These are phyloP conservation scores for Barnettozyma vustinii DNA, from an alignment of 805 yeast species.

Conservation along the genomic window DNA sequence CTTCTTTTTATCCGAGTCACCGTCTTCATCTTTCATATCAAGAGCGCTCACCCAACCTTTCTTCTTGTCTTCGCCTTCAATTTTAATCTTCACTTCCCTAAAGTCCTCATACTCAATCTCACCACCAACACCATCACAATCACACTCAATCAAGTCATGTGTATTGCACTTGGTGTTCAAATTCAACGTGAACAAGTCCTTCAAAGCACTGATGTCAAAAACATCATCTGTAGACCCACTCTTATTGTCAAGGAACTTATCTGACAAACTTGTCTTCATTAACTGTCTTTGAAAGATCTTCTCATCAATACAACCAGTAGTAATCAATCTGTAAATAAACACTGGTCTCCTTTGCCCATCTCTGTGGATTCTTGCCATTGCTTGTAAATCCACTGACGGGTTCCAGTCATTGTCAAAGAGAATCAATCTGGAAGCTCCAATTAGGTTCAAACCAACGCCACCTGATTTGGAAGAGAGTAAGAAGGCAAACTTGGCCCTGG, in stretches of 20 bases:
- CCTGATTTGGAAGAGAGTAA: constrained; percentile 87
- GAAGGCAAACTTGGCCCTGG: constrained; percentile 46
- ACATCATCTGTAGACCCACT: constrained; percentile 49
- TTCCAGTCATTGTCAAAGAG: constrained; percentile 96
- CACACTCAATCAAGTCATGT: constrained; percentile 68
- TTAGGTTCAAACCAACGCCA: constrained; percentile 84
- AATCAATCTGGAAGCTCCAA: constrained; percentile 84
- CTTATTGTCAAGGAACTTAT: constrained; percentile 52
- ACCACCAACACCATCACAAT: constrained; percentile 54
- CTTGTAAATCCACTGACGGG: constrained; percentile 87
- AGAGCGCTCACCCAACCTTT: constrained; percentile 21
- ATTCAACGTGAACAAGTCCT: constrained; percentile 64
- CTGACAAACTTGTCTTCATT: constrained; percentile 74
- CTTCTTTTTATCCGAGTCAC: constrained; percentile 27
- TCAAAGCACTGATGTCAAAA: constrained; percentile 63
- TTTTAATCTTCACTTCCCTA: constrained; percentile 15
- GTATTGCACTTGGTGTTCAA: constrained; percentile 55
- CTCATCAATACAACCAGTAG: constrained; percentile 91
- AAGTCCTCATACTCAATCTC: constrained; percentile 23
- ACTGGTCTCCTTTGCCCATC: constrained; percentile 86
- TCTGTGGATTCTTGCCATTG: constrained; percentile 92
- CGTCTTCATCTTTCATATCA: constrained; percentile 11
- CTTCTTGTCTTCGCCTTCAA: constrained; percentile 10
- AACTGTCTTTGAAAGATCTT: constrained; percentile 90
- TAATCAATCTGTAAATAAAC: constrained; percentile 72